Evolutionary conservation across 345 rosid genomes (phyloP), one percentile per base, ranked within the genome.

Genomic region (Fremontodendron californicum): DNA sequence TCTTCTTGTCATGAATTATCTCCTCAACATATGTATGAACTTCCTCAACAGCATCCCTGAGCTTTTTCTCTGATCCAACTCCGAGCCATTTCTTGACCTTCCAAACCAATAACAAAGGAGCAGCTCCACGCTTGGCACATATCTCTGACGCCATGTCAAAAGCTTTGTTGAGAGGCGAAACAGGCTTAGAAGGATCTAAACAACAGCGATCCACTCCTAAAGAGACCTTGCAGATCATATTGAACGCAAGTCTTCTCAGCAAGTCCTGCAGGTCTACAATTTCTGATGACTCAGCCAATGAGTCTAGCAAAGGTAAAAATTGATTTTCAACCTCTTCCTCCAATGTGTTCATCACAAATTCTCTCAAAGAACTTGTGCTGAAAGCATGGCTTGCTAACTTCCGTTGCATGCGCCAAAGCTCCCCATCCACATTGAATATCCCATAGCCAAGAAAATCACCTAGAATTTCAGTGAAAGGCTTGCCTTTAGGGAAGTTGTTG

Each of bases 381-480:
- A 90, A 86, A 31, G 88, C 87, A 6, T 88, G 90, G 78, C 84
- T 81, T 0, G 83, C 89, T 0, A 87, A 77, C 85, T 86, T 92
- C 54, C 98, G 83, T 42, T 90, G 98, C 55, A 39, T 65, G 2
- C 71, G 74, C 97, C 98, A 92, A 2, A 81, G 84, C 70, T 87
- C 88, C 2, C 86, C 90, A 27, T 93, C 97, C 3, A 90, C 91
- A 63, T 89, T 88, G 77, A 92, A 92, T 69, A 93, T 88, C 5
- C 97, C 95, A 45, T 70, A 78, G 19, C 98, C 97, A 21, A 93
- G 91, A 67, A 92, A 90, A 74, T 92, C 97, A n/a, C 90, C 92
- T 0, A 94, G 91, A 72, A 90, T 88, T 29, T 92, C 96, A 8
- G 97, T 94, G 73, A 94, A 94, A 62, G 96, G 96, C 86, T 87